Conservation (phyloP, 176 grass and related monocot species). For the Avena eriantha region DNA sequence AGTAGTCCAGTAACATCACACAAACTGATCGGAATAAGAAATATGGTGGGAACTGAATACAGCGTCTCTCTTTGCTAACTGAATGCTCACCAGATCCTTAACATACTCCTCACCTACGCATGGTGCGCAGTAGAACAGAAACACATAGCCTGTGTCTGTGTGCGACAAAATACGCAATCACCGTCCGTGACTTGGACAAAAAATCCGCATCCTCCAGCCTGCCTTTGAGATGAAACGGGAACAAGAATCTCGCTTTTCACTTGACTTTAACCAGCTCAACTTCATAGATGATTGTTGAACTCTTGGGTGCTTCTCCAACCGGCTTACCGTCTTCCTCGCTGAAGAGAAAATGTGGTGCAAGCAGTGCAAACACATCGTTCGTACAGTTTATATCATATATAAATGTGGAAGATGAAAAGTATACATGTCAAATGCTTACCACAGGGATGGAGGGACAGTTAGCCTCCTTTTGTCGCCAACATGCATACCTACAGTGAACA, state of each 20-base stretch:
- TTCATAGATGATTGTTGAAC: constrained; percentile 79
- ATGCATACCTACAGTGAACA: constrained; percentile 66
- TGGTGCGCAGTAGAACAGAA: not conserved
- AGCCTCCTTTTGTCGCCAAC: constrained; percentile 74
- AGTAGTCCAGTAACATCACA: not conserved
- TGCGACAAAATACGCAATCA: not conserved
- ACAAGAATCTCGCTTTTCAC: constrained; percentile 9
- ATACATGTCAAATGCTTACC: constrained; percentile 39
- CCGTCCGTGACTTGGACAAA: not conserved
- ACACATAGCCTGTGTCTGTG: not conserved
- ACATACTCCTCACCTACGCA: not conserved
- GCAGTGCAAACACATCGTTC: not conserved
- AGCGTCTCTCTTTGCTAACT: not conserved
- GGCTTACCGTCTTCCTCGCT: constrained; percentile 53
- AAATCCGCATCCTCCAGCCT: not conserved
- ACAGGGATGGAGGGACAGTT: constrained; percentile 71
- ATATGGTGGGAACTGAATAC: too few relatives aligned
- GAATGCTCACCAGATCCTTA: too few relatives aligned
- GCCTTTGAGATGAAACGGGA: not conserved
- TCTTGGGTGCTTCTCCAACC: constrained; percentile 53
- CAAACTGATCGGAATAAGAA: not conserved
- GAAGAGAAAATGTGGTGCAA: constrained; percentile 39
- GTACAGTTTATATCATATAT: not conserved
- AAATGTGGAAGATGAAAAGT: not conserved
- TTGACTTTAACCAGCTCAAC: constrained; percentile 70